Conservation (phyloP, 495 filamentous ascomycete genomes). For the Trichoderma reesei region DNA sequence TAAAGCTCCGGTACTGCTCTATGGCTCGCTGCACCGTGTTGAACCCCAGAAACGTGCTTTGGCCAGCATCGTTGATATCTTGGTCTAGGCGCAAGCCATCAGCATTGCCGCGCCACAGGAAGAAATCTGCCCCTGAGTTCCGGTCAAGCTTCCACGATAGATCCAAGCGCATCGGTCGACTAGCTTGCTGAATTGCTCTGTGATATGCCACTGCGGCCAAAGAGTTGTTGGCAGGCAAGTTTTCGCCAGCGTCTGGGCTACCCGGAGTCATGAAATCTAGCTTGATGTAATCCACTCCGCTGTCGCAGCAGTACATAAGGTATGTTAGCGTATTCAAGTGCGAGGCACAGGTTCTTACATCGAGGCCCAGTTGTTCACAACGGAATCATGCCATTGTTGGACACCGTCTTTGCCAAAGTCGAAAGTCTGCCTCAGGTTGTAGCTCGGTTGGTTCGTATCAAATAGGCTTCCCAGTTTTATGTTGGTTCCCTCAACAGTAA, state of each 20-base stretch:
- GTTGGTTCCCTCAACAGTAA: not conserved
- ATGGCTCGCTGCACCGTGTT: not conserved
- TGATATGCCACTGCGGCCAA: not conserved
- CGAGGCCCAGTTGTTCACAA: not conserved
- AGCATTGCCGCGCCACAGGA: not conserved
- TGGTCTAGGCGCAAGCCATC: not conserved
- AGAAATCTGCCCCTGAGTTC: not conserved
- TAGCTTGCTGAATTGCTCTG: slow-evolving; percentile 1
- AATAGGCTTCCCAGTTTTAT: not conserved
- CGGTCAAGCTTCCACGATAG: slow-evolving; percentile 1
- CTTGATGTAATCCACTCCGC: not conserved
- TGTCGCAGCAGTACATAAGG: not conserved
- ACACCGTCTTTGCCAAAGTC: not conserved
- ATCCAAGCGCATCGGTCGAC: not conserved
- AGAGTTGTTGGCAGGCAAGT: not conserved
- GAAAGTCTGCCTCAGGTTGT: not conserved
- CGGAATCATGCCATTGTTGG: slow-evolving; percentile 1
- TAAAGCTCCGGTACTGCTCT: slow-evolving; percentile 2
- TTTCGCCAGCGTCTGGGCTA: not conserved
- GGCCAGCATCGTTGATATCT: not conserved
- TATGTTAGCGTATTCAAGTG: not conserved
- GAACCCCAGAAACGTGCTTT: slow-evolving; percentile 2
- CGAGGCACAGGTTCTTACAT: not conserved
- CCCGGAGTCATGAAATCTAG: slow-evolving; percentile 1
- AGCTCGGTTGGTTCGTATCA: not conserved